A percentile compares a stretch with the other conserved stretches of the same genome.
Evolutionary conservation across 2,329 filamentous ascomycete species (phyloP).

Genomic region (Paracoccidioides brasiliensis): DNA sequence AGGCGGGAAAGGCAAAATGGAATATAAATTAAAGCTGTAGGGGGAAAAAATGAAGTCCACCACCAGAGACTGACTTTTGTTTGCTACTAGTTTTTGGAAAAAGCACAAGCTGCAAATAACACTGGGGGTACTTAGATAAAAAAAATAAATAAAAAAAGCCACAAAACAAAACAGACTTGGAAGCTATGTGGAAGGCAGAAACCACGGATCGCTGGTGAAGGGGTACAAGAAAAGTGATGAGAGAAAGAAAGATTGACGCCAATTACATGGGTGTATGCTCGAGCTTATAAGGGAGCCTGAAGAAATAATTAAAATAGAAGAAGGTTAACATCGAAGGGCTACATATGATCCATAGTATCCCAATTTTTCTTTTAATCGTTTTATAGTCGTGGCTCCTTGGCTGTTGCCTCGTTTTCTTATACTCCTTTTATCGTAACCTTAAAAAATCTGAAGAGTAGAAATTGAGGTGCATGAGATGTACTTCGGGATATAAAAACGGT

Average conservation of each 20-base stretch:
- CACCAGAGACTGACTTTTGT: not conserved
- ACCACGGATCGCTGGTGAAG: not conserved
- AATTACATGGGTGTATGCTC: conserved; percentile 1
- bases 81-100: not conserved
- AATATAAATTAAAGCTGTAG: not conserved
- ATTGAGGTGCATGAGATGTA: not conserved
- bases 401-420: conserved; percentile 1
- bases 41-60: not conserved
- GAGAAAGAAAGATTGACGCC: not conserved
- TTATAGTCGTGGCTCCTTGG: not conserved
- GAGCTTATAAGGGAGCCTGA: not conserved
- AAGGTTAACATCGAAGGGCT: not conserved
- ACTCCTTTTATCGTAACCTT: not conserved
- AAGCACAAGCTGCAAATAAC: not conserved
- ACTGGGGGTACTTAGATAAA: not conserved
- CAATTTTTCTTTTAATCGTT: not conserved
- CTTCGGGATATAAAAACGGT: not conserved
- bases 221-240: not conserved
- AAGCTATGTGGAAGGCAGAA: not conserved
- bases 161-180: not conserved
- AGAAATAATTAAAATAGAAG: not conserved
- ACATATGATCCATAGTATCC: not conserved
- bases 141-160: not conserved
- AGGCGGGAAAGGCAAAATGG: not conserved
- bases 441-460: not conserved